Evolutionary conservation across 83 land plant genomes (phyloP).

Genomic region (Thuja plicata): DNA sequence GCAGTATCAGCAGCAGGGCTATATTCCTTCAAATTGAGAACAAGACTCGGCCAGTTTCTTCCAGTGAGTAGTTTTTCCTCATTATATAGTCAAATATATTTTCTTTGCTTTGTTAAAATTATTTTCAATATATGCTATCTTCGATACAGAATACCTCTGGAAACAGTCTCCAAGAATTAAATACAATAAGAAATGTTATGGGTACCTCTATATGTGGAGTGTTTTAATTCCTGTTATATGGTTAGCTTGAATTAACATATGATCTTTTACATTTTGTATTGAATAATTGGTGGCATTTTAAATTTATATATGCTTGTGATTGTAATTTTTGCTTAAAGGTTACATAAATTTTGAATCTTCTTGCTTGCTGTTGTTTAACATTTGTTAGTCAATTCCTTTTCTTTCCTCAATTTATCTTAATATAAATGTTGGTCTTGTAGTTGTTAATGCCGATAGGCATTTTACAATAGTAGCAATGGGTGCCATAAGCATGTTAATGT

Average conservation of each 20-base stretch:
- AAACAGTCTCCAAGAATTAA: not conserved
- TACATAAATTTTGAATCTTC: not conserved
- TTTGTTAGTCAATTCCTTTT: not conserved
- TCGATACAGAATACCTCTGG: not conserved
- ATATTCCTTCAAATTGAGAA: conserved; percentile 80
- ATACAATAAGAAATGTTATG: not conserved
- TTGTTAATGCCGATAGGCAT: too few species aligned
- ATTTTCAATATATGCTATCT: not conserved
- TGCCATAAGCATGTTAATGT: too few species aligned
- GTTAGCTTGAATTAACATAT: not conserved
- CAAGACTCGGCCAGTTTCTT: conserved; percentile 75
- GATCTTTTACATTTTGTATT: not conserved
- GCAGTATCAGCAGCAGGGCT: conserved; percentile 55
- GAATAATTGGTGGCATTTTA: not conserved
- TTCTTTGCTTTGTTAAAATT: not conserved
- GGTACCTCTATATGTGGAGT: not conserved
- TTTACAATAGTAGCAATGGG: too few species aligned
- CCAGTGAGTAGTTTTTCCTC: conserved; percentile 67
- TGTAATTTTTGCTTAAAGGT: not conserved
- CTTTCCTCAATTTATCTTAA: not conserved
- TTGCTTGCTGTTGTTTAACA: not conserved
- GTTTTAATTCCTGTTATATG: not conserved
- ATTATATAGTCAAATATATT: not conserved
- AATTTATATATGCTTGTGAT: not conserved
- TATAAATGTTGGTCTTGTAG: not conserved